Evolutionary conservation across 2,329 filamentous ascomycete species (phyloP).

Genomic region (Colletotrichum magnum): DNA sequence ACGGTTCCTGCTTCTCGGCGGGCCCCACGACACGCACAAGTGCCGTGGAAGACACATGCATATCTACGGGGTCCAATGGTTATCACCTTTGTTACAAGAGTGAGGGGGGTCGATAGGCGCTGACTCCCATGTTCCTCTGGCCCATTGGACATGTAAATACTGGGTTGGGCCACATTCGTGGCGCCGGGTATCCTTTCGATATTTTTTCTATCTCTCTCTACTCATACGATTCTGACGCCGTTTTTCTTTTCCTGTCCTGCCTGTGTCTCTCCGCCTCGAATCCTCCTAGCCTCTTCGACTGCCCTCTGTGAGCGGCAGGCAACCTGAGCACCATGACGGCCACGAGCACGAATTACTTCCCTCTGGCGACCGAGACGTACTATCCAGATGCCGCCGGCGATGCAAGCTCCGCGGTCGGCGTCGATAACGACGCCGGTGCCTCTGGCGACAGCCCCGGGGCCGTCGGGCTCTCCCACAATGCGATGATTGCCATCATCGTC

Average conservation of each 20-base stretch:
- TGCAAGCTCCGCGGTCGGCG: slow-evolving; percentile 52
- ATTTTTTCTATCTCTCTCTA: slow-evolving; percentile 37
- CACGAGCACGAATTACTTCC: slow-evolving; percentile 55
- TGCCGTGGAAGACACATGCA: slow-evolving; percentile 30
- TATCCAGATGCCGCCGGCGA: slow-evolving; percentile 51
- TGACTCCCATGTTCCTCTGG: slow-evolving; percentile 1
- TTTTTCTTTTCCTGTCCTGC: slow-evolving; percentile 4
- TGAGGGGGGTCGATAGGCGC: slow-evolving; percentile 22
- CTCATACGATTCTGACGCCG: slow-evolving; percentile 39
- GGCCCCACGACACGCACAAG: slow-evolving; percentile 23
- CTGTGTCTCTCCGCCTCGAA: slow-evolving; percentile 6
- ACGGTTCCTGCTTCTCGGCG: slow-evolving; percentile 32
- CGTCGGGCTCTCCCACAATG: slow-evolving; percentile 76
- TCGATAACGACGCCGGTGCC: slow-evolving; percentile 73
- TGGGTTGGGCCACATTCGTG: slow-evolving; percentile 40
- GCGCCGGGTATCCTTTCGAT: slow-evolving; percentile 41
- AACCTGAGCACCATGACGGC: slow-evolving; percentile 53
- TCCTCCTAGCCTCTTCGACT: not conserved
- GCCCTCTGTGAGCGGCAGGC: slow-evolving; percentile 22
- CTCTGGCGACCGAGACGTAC: slow-evolving; percentile 58
- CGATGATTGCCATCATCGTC: slow-evolving; percentile 80
- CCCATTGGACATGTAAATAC: slow-evolving; percentile 38
- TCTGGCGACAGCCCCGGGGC: slow-evolving; percentile 72
- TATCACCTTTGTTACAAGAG: not conserved
- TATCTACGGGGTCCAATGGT: slow-evolving; percentile 8